These are phyloP conservation scores for Rhodamnia argentea DNA, from an alignment of 345 rosid species.

Conservation along the genomic window DNA sequence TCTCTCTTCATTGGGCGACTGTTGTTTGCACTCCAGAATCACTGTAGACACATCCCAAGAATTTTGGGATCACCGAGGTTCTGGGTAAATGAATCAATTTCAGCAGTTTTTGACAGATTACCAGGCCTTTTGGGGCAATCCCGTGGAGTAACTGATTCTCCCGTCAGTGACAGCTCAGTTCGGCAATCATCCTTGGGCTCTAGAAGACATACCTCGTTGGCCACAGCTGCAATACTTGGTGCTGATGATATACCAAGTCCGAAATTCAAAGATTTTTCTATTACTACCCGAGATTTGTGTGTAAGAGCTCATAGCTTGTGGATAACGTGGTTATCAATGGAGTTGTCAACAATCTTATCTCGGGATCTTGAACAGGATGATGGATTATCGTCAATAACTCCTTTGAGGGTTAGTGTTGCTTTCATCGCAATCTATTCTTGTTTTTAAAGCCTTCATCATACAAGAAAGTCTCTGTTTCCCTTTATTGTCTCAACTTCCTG, in stretches of 20 bases:
- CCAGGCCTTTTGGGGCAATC: slow-evolving; percentile 59
- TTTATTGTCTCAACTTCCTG: neutral
- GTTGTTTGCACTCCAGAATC: slow-evolving; percentile 72
- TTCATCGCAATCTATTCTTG: neutral
- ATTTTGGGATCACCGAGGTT: slow-evolving; percentile 90
- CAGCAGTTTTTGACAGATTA: slow-evolving; percentile 54
- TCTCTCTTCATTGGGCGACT: slow-evolving; percentile 90
- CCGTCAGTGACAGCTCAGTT: slow-evolving; percentile 37
- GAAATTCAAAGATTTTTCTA: slow-evolving; percentile 55
- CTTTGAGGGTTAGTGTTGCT: slow-evolving; percentile 55
- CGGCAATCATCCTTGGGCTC: slow-evolving; percentile 37
- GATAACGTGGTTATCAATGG: slow-evolving; percentile 83
- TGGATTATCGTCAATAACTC: slow-evolving; percentile 62
- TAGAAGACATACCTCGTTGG: slow-evolving; percentile 63
- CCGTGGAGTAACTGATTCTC: slow-evolving; percentile 29
- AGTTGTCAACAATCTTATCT: slow-evolving; percentile 69
- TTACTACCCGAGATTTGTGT: slow-evolving; percentile 54
- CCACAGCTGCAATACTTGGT: slow-evolving; percentile 78
- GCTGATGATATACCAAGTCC: slow-evolving; percentile 71
- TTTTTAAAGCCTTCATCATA: neutral
- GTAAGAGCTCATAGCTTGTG: slow-evolving; percentile 84
- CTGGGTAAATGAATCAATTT: slow-evolving; percentile 64
- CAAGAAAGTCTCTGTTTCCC: neutral
- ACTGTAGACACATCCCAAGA: slow-evolving; percentile 71
- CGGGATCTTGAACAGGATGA: slow-evolving; percentile 67